A percentile compares a stretch with the other conserved stretches of the same genome.
Conservation (phyloP, 2,329 filamentous ascomycete genomes). For the Macroventuria anomochaeta region DNA sequence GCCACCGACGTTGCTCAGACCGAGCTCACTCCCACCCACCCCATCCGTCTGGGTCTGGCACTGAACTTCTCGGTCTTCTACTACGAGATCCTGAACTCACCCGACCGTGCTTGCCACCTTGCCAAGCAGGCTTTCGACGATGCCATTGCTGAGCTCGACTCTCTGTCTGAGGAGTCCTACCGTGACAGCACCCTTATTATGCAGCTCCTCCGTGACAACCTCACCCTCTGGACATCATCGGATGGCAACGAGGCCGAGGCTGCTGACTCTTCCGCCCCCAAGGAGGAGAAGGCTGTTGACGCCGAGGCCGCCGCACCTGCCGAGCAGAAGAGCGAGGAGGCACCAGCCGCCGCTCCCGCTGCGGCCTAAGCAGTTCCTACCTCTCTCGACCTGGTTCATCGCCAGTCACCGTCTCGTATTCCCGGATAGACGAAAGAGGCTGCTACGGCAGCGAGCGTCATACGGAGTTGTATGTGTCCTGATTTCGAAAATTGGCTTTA, state of each 20-base stretch:
- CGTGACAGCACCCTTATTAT: slow-evolving; percentile 99
- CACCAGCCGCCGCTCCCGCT: slow-evolving; percentile 41
- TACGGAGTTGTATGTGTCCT: slow-evolving; percentile 49
- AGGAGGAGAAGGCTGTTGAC: slow-evolving; percentile 67
- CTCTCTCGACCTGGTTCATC: slow-evolving; percentile 44
- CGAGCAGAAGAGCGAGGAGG: slow-evolving; percentile 43
- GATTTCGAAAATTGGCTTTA: slow-evolving; percentile 51
- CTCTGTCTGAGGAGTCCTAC: slow-evolving; percentile 96
- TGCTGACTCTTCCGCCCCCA: slow-evolving; percentile 62
- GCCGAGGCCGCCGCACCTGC: slow-evolving; percentile 55
- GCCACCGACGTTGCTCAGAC: slow-evolving; percentile 98
- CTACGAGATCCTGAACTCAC: slow-evolving; percentile 99
- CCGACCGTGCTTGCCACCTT: slow-evolving; percentile 95
- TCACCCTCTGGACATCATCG: slow-evolving; percentile 96
- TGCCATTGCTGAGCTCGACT: slow-evolving; percentile 98
- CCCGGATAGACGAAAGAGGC: slow-evolving; percentile 42
- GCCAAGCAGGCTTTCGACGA: slow-evolving; percentile 99
- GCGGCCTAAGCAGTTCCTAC: slow-evolving; percentile 43
- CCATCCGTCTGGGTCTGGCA: slow-evolving; percentile 95
- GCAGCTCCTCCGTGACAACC: slow-evolving; percentile 97
- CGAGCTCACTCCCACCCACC: slow-evolving; percentile 95
- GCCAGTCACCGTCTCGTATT: slow-evolving; percentile 43
- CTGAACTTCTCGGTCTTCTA: slow-evolving; percentile 99
- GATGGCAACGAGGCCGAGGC: slow-evolving; percentile 81
- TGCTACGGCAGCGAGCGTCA: slow-evolving; percentile 47